Evolutionary conservation across 371 early-diverging fungal genomes (phyloP).

Genomic region (Mortierella sp.): DNA sequence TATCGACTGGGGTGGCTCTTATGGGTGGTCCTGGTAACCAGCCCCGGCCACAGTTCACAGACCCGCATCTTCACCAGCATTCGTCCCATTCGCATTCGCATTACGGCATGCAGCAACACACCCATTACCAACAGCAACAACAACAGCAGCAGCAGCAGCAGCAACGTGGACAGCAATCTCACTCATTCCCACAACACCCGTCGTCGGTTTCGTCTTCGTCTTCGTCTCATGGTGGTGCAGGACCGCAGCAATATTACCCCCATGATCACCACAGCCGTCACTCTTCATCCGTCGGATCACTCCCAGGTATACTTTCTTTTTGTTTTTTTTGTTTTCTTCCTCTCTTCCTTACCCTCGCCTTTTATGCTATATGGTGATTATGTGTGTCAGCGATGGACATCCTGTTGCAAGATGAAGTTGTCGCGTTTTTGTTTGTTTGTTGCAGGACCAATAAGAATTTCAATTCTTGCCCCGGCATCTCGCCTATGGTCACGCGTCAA

Average conservation of each 20-base stretch:
- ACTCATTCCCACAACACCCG: constrained; percentile 16
- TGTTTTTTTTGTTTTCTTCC: background rate
- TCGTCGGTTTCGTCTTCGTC: background rate
- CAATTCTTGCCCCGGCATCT: background rate
- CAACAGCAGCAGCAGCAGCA: constrained; percentile 15
- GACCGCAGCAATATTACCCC: constrained; percentile 22
- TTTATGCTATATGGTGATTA: background rate
- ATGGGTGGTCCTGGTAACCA: constrained; percentile 6
- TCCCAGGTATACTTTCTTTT: constrained; percentile 37
- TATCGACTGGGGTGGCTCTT: background rate
- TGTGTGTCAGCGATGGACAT: background rate
- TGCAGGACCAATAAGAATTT: background rate
- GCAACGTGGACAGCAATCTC: background rate
- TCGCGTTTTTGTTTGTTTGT: background rate
- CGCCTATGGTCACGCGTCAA: background rate
- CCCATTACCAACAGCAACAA: constrained; percentile 8
- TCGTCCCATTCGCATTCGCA: background rate
- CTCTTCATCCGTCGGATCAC: constrained; percentile 40
- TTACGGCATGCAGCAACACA: background rate
- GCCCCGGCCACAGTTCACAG: constrained; percentile 22
- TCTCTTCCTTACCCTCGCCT: background rate
- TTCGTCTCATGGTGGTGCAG: constrained; percentile 23
- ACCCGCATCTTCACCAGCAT: constrained; percentile 33
- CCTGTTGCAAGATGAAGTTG: background rate
- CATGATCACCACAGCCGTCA: constrained; percentile 46